These are phyloP conservation scores for Podosphaera xanthii DNA, from an alignment of 2,329 filamentous ascomycete genomes.

Conservation along the genomic window DNA sequence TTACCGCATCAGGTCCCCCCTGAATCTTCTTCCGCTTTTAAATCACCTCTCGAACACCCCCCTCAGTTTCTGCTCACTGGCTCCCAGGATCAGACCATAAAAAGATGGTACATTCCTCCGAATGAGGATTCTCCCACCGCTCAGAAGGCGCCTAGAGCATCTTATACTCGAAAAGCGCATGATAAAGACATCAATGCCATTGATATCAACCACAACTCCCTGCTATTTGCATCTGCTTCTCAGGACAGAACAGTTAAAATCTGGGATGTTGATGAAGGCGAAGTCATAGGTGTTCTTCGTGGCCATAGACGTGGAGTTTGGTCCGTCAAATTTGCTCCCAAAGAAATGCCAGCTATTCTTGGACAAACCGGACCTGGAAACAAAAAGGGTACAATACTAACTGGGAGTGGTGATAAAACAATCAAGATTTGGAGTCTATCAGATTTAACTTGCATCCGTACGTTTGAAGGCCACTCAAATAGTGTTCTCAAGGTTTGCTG, in stretches of 20 bases:
- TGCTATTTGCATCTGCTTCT: conserved; percentile 85
- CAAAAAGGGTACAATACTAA: conserved; percentile 63
- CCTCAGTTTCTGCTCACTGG: conserved; percentile 74
- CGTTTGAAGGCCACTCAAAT: conserved; percentile 90
- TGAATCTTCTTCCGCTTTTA: conserved; percentile 44
- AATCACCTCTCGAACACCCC: conserved; percentile 54
- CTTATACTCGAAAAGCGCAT: conserved; percentile 84
- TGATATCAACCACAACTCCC: conserved; percentile 48
- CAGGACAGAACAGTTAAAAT: conserved; percentile 96
- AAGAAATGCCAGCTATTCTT: conserved; percentile 48
- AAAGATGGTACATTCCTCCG: conserved; percentile 67
- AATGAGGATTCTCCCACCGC: conserved; percentile 21
- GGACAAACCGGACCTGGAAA: conserved; percentile 50
- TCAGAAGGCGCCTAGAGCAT: conserved; percentile 37
- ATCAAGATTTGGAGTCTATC: conserved; percentile 84
- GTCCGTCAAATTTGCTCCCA: conserved; percentile 77
- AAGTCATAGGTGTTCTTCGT: conserved; percentile 71
- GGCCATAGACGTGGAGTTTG: conserved; percentile 91
- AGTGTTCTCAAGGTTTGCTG: conserved; percentile 85
- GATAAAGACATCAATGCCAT: conserved; percentile 98
- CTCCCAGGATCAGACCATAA: conserved; percentile 86
- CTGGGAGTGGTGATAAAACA: conserved; percentile 87
- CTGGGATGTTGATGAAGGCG: conserved; percentile 75
- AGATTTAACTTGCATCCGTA: conserved; percentile 80
- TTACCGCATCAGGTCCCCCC: conserved; percentile 49